Evolutionary conservation across 2,329 filamentous ascomycete genomes (phyloP).

Genomic region (Fusarium metavorans): DNA sequence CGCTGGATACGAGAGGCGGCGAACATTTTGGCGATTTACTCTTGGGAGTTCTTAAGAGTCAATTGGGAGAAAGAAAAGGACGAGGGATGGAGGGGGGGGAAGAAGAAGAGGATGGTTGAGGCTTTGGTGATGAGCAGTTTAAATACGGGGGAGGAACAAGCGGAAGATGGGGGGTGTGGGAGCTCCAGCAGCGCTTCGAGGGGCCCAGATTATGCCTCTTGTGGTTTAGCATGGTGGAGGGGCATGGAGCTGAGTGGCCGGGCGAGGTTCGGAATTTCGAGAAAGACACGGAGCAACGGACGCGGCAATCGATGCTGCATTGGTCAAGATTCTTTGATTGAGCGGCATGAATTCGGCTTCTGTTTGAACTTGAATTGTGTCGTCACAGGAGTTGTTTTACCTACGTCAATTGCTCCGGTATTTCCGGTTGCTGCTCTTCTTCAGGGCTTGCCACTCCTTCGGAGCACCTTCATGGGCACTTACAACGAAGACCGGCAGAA

Average conservation of each 20-base stretch:
- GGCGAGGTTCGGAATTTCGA: conserved; percentile 43
- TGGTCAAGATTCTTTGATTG: not conserved
- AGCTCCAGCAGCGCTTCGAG: conserved; percentile 21
- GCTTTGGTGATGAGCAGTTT: conserved; percentile 41
- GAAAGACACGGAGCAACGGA: conserved; percentile 35
- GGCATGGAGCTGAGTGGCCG: conserved; percentile 34
- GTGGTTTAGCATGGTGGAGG: conserved; percentile 13
- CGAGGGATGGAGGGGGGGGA: conserved; percentile 31
- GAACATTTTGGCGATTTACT: conserved; percentile 71
- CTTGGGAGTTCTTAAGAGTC: conserved; percentile 33
- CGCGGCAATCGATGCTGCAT: not conserved
- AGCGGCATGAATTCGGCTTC: not conserved
- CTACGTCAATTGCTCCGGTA: not conserved
- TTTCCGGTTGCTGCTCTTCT: not conserved
- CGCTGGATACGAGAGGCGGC: conserved; percentile 77
- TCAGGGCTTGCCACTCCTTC: not conserved
- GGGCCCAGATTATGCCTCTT: conserved; percentile 13
- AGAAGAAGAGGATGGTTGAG: conserved; percentile 35
- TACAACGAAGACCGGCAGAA: not conserved
- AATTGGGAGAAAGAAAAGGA: conserved; percentile 40
- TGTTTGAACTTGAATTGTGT: not conserved
- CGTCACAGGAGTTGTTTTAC: not conserved
- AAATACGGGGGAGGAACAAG: conserved; percentile 39
- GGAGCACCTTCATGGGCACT: not conserved
- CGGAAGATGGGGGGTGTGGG: conserved; percentile 32